phyloP scores from a whole-genome alignment of 2,329 filamentous ascomycete species.

The Penicillium oxalicum region DNA sequence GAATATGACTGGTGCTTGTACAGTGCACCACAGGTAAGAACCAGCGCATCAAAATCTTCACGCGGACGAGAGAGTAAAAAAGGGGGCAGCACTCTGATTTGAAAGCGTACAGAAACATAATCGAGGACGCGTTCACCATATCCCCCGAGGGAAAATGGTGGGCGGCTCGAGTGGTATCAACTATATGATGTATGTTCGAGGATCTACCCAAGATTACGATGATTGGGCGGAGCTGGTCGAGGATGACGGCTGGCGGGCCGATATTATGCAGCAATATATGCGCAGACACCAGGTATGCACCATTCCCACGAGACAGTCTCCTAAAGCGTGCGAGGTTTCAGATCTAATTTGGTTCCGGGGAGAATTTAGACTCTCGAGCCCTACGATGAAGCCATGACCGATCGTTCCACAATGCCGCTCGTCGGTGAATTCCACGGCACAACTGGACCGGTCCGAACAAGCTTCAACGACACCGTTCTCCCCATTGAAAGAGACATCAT shows the following conservation, averaged over 20 bases:
- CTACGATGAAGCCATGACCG: constrained; percentile 14
- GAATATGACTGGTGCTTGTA: constrained; percentile 35
- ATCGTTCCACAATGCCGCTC: constrained; percentile 14
- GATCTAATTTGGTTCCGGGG: neutral
- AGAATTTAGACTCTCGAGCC: constrained; percentile 25
- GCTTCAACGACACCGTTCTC: constrained; percentile 12
- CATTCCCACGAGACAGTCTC: neutral
- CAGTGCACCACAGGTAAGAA: constrained; percentile 22
- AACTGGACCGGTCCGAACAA: constrained; percentile 11
- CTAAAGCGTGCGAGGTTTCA: no score
- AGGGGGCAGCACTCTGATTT: no score
- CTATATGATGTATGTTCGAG: constrained; percentile 41
- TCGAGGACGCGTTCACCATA: constrained; percentile 15
- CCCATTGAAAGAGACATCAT: constrained; percentile 17
- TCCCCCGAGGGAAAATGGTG: constrained; percentile 29
- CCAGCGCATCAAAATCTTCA: neutral
- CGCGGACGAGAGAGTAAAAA: no score
- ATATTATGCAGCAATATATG: constrained; percentile 20
- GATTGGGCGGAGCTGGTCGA: constrained; percentile 28
- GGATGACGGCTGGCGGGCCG: constrained; percentile 25
- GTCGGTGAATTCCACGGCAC: constrained; percentile 15
- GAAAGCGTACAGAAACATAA: constrained; percentile 14
- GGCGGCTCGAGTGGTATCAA: constrained; percentile 34
- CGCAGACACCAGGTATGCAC: constrained; percentile 16
- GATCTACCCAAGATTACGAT: constrained; percentile 26